Percentiles rank a stretch among this genome's conserved stretches.
These are phyloP conservation scores for Ophiognomonia clavigignenti-juglandacearum DNA, from an alignment of 2,329 filamentous ascomycete species.

Conservation along the genomic window DNA sequence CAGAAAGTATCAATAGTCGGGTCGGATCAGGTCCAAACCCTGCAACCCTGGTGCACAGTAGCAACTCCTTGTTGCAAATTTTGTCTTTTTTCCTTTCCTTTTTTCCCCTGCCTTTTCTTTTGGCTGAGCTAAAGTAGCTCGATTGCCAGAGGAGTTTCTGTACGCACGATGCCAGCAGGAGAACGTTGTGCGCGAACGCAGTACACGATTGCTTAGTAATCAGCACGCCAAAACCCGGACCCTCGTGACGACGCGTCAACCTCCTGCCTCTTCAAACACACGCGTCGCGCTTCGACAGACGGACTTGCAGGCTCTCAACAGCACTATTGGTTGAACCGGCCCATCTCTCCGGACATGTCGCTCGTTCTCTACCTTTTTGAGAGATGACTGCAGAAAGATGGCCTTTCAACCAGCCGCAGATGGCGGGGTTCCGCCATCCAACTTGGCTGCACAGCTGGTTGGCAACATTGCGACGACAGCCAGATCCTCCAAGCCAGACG, in stretches of 20 bases:
- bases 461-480: constrained; percentile 68
- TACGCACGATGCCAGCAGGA: too few relatives aligned
- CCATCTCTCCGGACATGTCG: too few relatives aligned
- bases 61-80: too few relatives aligned
- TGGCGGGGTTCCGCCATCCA: constrained; percentile 60
- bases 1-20: too few relatives aligned
- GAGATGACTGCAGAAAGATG: constrained; percentile 10
- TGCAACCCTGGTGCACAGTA: too few relatives aligned
- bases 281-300: constrained; percentile 10
- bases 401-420: constrained; percentile 12
- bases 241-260: constrained; percentile 7
- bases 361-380: not conserved
- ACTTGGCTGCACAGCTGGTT: constrained; percentile 81
- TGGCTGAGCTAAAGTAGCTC: too few relatives aligned
- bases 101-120: too few relatives aligned
- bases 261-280: not conserved
- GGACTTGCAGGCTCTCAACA: not conserved
- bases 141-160: too few relatives aligned
- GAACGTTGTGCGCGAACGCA: too few relatives aligned
- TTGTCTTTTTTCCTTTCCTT: too few relatives aligned
- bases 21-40: too few relatives aligned
- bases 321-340: not conserved
- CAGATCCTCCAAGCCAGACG: constrained; percentile 56
- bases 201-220: not conserved
- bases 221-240: not conserved